Evolutionary conservation across 1,284 basidiomycete species (phyloP).

Genomic region (Ceratorhiza oryzae-sativae): DNA sequence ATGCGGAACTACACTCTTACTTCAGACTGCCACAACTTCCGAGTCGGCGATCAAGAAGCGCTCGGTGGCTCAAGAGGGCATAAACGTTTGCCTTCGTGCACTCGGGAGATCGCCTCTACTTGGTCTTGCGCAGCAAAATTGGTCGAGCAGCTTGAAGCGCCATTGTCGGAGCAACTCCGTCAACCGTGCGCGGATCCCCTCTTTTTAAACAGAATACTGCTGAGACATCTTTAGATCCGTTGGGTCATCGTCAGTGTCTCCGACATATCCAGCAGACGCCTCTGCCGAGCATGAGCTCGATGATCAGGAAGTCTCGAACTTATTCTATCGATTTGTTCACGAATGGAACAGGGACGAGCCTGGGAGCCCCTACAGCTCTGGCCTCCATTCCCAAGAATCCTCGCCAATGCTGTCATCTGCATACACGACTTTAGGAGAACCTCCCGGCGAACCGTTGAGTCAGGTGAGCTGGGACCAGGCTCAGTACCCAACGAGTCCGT

Average conservation of each 20-base stretch:
- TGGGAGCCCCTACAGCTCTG: slow-evolving; percentile 10
- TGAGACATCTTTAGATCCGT: not conserved
- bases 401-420: not conserved
- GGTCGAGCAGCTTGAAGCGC: not conserved
- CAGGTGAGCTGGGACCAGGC: not conserved
- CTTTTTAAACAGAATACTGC: no score
- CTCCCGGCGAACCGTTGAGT: not conserved
- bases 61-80: slow-evolving; percentile 11
- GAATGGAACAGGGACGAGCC: slow-evolving; percentile 14
- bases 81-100: not conserved
- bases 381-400: not conserved
- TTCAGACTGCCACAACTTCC: slow-evolving; percentile 23
- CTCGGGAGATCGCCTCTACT: slow-evolving; percentile 14
- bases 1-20: slow-evolving; percentile 15
- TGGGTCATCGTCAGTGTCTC: not conserved
- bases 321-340: slow-evolving; percentile 25
- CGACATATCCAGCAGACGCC: not conserved
- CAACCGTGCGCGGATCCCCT: not conserved
- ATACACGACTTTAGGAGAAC: not conserved
- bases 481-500: not conserved
- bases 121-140: slow-evolving; percentile 15
- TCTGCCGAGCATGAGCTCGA: slow-evolving; percentile 1
- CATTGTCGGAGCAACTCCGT: slow-evolving; percentile 6
- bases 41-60: slow-evolving; percentile 33
- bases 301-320: not conserved